Percentiles rank a stretch among this genome's conserved stretches.
Evolutionary conservation across 2,329 filamentous ascomycete species (phyloP).

Genomic region (Stachybotrys echinatus): DNA sequence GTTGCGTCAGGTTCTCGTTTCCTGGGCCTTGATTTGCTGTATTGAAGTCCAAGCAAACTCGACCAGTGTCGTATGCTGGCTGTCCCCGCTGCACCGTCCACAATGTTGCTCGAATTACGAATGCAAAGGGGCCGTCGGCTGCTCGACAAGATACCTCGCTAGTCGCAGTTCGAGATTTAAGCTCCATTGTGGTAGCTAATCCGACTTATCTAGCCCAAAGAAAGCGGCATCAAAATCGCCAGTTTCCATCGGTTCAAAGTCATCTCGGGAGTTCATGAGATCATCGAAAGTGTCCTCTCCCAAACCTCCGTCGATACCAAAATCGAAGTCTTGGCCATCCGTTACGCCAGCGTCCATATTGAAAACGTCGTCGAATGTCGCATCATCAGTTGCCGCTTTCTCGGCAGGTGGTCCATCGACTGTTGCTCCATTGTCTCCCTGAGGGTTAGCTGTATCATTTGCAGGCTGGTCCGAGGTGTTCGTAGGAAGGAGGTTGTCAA

Average conservation of each 20-base stretch:
- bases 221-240: constrained; percentile 43
- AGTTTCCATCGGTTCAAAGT: constrained; percentile 35
- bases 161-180: background rate
- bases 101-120: too few relatives aligned
- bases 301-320: constrained; percentile 21
- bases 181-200: constrained; percentile 1
- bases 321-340: constrained; percentile 31
- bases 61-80: too few relatives aligned
- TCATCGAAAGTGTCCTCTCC: constrained; percentile 43
- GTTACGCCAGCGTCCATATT: constrained; percentile 32
- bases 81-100: too few relatives aligned
- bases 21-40: too few relatives aligned
- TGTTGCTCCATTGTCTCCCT: constrained; percentile 1
- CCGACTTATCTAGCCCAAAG: constrained; percentile 31
- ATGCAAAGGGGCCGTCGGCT: too few relatives aligned
- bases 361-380: constrained; percentile 40
- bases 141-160: too few relatives aligned
- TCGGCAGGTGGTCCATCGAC: constrained; percentile 1
- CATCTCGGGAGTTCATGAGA: constrained; percentile 38
- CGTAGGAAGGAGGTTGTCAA: constrained; percentile 23
- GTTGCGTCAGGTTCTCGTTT: too few relatives aligned
- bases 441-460: background rate
- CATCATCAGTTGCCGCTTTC: constrained; percentile 14
- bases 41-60: too few relatives aligned
- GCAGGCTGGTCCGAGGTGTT: constrained; percentile 10